Evolutionary conservation across 2,329 filamentous ascomycete genomes (phyloP).

Genomic region (Cercospora sp.): DNA sequence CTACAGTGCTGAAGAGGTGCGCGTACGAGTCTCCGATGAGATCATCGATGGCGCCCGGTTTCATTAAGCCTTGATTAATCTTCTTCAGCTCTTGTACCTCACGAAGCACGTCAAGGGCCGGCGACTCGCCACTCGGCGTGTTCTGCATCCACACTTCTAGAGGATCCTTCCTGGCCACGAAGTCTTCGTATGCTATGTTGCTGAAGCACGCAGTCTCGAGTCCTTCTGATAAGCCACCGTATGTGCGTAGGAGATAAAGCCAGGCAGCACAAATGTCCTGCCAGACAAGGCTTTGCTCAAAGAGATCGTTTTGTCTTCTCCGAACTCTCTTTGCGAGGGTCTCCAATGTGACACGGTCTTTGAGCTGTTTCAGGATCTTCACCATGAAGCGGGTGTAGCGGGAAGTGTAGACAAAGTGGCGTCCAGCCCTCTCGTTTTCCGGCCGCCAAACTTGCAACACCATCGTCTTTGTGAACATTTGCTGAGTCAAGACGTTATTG

Average conservation of each 20-base stretch:
- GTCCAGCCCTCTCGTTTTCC: slow-evolving; percentile 77
- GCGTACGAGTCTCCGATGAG: slow-evolving; percentile 90
- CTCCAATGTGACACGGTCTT: slow-evolving; percentile 75
- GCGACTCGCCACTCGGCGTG: slow-evolving; percentile 46
- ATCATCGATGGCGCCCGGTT: slow-evolving; percentile 82
- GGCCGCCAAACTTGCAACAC: slow-evolving; percentile 94
- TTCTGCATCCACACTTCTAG: slow-evolving; percentile 61
- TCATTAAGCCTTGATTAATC: slow-evolving; percentile 85
- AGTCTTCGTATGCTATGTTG: slow-evolving; percentile 64
- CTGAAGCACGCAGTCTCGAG: slow-evolving; percentile 67
- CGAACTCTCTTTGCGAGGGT: slow-evolving; percentile 75
- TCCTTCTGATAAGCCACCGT: slow-evolving; percentile 58
- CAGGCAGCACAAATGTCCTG: slow-evolving; percentile 61
- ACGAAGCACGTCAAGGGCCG: slow-evolving; percentile 61
- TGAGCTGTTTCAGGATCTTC: slow-evolving; percentile 68
- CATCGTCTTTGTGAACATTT: slow-evolving; percentile 94
- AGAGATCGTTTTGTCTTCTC: slow-evolving; percentile 75
- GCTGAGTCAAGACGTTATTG: slow-evolving; percentile 75
- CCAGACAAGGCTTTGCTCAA: slow-evolving; percentile 64
- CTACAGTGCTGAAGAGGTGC: slow-evolving; percentile 68
- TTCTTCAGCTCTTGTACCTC: slow-evolving; percentile 70
- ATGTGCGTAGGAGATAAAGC: slow-evolving; percentile 57
- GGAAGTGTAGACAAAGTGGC: slow-evolving; percentile 89
- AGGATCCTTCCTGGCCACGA: slow-evolving; percentile 58
- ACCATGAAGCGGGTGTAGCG: slow-evolving; percentile 84